Conservation (phyloP, 345 rosid genomes). For the Syzygium aqueum region DNA sequence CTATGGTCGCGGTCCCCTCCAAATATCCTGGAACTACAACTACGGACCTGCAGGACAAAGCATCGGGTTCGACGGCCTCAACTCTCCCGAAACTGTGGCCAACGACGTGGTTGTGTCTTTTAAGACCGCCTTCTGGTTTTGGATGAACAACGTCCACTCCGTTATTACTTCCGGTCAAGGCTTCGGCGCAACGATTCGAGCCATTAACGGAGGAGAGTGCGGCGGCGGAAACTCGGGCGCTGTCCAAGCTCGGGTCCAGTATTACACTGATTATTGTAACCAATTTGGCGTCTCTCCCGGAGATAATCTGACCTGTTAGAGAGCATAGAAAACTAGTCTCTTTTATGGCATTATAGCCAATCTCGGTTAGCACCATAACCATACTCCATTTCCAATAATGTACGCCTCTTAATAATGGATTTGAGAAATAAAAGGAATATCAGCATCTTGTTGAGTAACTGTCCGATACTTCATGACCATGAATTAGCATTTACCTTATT, state of each 20-base stretch:
- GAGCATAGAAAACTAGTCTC: background rate
- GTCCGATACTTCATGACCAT: too few species aligned
- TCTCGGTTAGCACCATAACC: too few species aligned
- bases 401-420: too few species aligned
- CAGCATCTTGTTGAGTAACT: too few species aligned
- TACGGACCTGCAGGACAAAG: conserved; percentile 35
- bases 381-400: too few species aligned
- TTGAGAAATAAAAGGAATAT: too few species aligned
- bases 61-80: conserved; percentile 19
- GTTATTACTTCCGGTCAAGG: conserved; percentile 25
- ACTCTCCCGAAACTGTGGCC: conserved; percentile 31
- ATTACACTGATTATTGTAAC: conserved; percentile 30
- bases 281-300: background rate
- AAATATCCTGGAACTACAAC: conserved; percentile 44
- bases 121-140: conserved; percentile 45
- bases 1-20: conserved; percentile 48
- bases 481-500: too few species aligned
- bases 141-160: conserved; percentile 38
- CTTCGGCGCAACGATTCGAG: conserved; percentile 37
- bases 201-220: conserved; percentile 42
- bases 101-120: conserved; percentile 27
- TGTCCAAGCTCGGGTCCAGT: conserved; percentile 22
- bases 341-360: too few species aligned
- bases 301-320: background rate
- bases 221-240: conserved; percentile 14